A percentile compares a stretch with the other conserved stretches of the same genome.
Evolutionary conservation across 73 alveolate genomes (phyloP).

Genomic region (Durusdinium trenchii): DNA sequence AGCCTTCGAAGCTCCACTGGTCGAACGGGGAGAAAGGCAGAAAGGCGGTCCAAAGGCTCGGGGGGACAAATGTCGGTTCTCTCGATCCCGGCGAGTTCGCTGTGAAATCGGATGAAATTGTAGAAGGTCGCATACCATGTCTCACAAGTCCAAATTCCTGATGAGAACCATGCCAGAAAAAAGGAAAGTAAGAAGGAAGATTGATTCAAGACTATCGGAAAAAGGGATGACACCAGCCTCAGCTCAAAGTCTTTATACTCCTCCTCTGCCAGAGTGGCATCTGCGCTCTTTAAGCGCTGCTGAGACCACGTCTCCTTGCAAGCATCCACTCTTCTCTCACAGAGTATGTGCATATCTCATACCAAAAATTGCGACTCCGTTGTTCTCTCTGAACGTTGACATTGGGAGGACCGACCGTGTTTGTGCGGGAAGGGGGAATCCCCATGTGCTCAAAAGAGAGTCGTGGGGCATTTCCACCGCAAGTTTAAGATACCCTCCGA

Average conservation of each 20-base stretch:
- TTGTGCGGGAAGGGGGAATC: not conserved
- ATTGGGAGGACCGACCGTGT: not conserved
- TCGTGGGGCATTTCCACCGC: too few relatives aligned
- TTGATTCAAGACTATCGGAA: not conserved
- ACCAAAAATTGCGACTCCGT: too few relatives aligned
- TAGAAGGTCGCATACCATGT: not conserved
- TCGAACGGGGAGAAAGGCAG: not conserved
- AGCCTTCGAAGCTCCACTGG: not conserved
- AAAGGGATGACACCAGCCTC: not conserved
- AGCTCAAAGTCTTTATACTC: conserved; percentile 42
- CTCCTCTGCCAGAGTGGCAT: conserved; percentile 58
- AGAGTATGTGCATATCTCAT: too few relatives aligned
- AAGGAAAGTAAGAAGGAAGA: not conserved
- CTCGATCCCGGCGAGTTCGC: not conserved
- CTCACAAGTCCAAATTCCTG: not conserved
- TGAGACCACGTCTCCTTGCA: not conserved
- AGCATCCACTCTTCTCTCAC: too few relatives aligned
- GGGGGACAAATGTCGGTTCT: too few relatives aligned
- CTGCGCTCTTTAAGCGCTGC: conserved; percentile 56
- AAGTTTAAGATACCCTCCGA: too few relatives aligned
- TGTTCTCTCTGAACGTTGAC: too few relatives aligned
- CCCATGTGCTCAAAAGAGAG: too few relatives aligned
- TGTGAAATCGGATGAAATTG: not conserved
- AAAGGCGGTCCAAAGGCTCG: not conserved
- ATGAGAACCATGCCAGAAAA: not conserved